Percentiles rank a stretch among this genome's conserved stretches.
Evolutionary conservation across 306 rosid species (phyloP).

Genomic region (Ochetophila trinervis): DNA sequence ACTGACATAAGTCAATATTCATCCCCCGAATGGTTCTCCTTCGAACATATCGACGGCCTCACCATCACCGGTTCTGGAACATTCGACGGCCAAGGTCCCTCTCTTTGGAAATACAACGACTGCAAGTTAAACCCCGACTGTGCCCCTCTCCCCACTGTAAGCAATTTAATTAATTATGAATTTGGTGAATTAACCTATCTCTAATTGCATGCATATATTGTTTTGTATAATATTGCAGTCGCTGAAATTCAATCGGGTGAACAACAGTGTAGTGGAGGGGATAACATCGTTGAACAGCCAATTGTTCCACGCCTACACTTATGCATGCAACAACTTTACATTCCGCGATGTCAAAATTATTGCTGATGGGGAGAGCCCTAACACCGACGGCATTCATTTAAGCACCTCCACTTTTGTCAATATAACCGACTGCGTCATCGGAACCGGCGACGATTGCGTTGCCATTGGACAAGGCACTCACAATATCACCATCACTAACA

Average conservation of each 20-base stretch:
- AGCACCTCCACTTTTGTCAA: slow-evolving; percentile 31
- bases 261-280: slow-evolving; percentile 28
- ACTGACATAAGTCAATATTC: slow-evolving; percentile 45
- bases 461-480: slow-evolving; percentile 45
- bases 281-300: slow-evolving; percentile 55
- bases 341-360: slow-evolving; percentile 26
- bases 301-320: slow-evolving; percentile 46
- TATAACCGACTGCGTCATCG: slow-evolving; percentile 34
- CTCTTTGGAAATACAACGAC: slow-evolving; percentile 37
- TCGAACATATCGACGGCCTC: slow-evolving; percentile 34
- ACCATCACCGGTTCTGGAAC: slow-evolving; percentile 50
- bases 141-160: slow-evolving; percentile 49
- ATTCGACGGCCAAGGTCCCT: slow-evolving; percentile 65
- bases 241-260: slow-evolving; percentile 38
- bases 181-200: too few relatives aligned
- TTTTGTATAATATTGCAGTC: slow-evolving; percentile 46
- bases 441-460: slow-evolving; percentile 78
- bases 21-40: slow-evolving; percentile 58
- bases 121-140: slow-evolving; percentile 22
- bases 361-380: slow-evolving; percentile 63
- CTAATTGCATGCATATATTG: too few relatives aligned
- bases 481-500: slow-evolving; percentile 21
- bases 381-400: slow-evolving; percentile 74
- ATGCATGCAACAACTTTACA: slow-evolving; percentile 27
- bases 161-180: background rate